Base-by-base conservation (phyloP, 1,284 basidiomycete genomes). In the Thecaphora thlaspeos region DNA sequence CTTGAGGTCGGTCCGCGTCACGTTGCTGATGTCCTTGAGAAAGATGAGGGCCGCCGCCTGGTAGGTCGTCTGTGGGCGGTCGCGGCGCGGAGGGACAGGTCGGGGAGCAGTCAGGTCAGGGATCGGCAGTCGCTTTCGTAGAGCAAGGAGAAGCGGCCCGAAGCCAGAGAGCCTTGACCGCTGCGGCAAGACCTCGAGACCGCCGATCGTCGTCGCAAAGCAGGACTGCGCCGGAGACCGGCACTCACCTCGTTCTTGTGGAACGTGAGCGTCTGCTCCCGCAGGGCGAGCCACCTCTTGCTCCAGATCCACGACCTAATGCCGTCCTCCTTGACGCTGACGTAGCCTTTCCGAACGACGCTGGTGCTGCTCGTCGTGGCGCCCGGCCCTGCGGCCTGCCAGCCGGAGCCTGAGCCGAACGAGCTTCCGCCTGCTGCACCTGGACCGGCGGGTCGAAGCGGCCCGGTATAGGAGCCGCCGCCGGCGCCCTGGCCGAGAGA, bases 1-100 rank as follows among this genome's bases (percentile, higher is more conserved):
- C 77, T 94, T 94, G 60, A 91, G 80, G 78, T 96, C 91, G 42
- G 89, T 91, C 8, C 93, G 86, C 73, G 93, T 90, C 59, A 96
- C 87, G 71, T 88, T 89, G 43, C 87, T 82, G 57, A 97, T 88
- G 62, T 94, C 91, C 40, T 84, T 83, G 18, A 95, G 82, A 58
- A 82, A 79, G 65, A 94, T 85, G 55, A 85, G 75, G 41, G 81
- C 85, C 1, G 78, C 72, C 73, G 90, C 88, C 52, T 83, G 82
- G 28, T 85, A 84, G 17, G 88, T 80, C 26, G 83, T 82, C 85
- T 88, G 63, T 28, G 17, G 32, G 17, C n/a, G n/a, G n/a, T n/a
- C n/a, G n/a, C n/a, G n/a, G n/a, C n/a, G n/a, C n/a, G n/a, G n/a
- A n/a, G n/a, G n/a, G n/a, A n/a, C n/a, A n/a, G n/a, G n/a, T n/a